These are phyloP conservation scores for Vaccinium myrtillus DNA, from an alignment of 148 eudicot genomes.

Conservation along the genomic window DNA sequence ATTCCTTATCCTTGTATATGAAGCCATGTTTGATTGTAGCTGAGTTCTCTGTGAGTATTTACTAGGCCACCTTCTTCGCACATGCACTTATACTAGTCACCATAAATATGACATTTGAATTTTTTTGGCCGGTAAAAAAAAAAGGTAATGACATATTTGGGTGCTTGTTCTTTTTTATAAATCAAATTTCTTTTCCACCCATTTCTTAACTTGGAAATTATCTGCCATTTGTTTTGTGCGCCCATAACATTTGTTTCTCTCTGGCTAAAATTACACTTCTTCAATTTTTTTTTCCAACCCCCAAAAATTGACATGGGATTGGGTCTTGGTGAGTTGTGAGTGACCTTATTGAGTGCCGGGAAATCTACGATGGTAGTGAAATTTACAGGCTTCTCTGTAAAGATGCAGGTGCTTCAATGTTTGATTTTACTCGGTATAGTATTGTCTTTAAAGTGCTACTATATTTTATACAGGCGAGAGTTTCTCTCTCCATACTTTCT, in stretches of 20 bases:
- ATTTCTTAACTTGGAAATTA: not conserved
- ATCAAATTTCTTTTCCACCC: not conserved
- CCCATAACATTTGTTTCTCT: not conserved
- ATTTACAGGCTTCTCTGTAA: too few species aligned
- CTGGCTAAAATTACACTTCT: not conserved
- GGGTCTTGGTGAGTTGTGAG: not conserved
- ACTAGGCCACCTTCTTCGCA: too few species aligned
- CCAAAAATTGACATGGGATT: not conserved
- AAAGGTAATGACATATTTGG: too few species aligned
- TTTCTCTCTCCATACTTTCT: too few species aligned
- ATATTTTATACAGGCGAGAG: too few species aligned
- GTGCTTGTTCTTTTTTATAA: too few species aligned
- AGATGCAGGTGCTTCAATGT: not conserved
- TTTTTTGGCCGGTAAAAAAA: not conserved
- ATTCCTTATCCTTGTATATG: not conserved
- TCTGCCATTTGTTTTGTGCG: too few species aligned
- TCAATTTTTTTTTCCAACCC: not conserved
- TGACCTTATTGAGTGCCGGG: not conserved
- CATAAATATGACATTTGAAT: too few species aligned
- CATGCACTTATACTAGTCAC: too few species aligned
- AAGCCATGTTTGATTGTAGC: not conserved
- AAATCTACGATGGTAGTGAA: not conserved
- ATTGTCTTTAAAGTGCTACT: too few species aligned
- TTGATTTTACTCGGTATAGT: not conserved
- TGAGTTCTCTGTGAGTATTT: too few species aligned